Evolutionary conservation across 495 filamentous ascomycete species (phyloP).

Genomic region (Chaetomidium leptoderma): DNA sequence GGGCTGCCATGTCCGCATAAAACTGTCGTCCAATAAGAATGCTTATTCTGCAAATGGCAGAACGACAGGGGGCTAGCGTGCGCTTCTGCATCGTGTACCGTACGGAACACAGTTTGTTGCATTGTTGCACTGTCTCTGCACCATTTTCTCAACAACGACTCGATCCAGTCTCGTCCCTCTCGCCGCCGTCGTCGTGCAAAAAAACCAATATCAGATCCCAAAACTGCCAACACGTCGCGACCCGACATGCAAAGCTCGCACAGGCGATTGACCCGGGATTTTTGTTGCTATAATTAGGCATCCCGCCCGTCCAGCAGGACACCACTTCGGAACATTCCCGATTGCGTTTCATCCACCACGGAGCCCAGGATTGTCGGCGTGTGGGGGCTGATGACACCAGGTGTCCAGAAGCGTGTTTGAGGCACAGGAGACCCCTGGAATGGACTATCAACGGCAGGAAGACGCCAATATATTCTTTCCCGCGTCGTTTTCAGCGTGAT

Average conservation of each 20-base stretch:
- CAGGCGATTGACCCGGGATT: not conserved
- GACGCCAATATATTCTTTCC: not conserved
- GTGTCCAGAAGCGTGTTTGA: conserved; percentile 3
- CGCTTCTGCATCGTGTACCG: not conserved
- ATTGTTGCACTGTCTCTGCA: not conserved
- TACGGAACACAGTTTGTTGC: not conserved
- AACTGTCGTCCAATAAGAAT: not conserved
- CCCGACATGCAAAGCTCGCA: not conserved
- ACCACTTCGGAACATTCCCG: conserved; percentile 17
- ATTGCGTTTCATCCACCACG: not conserved
- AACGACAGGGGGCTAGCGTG: conserved; percentile 10
- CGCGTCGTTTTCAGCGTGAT: not conserved
- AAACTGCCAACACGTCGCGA: not conserved
- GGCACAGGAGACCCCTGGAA: not conserved
- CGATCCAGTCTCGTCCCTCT: not conserved
- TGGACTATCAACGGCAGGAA: not conserved
- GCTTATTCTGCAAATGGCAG: not conserved
- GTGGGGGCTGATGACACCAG: conserved; percentile 13
- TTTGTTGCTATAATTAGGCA: conserved; percentile 12
- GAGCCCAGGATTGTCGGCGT: not conserved
- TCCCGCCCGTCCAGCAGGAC: not conserved
- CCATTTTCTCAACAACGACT: not conserved
- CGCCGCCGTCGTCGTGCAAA: no score
- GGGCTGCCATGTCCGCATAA: not conserved
- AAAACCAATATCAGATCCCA: not conserved